Evolutionary conservation across 371 early-diverging fungal species (phyloP), one percentile per base, ranked within the genome.

Genomic region (Actinomortierella ambigua): DNA sequence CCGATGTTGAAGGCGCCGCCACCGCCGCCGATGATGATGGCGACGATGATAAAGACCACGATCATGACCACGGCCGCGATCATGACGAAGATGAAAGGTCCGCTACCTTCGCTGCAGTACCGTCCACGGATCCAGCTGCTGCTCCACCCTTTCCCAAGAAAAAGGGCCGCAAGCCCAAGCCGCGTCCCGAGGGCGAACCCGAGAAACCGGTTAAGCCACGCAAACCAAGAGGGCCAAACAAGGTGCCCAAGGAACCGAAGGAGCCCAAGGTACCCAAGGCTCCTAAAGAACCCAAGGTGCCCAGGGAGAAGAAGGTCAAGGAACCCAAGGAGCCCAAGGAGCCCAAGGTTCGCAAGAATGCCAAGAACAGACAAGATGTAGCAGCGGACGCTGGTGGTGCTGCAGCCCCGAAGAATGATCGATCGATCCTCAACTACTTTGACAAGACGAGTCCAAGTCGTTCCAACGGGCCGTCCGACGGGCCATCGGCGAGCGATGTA

Each of bases 341-440:
- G 46, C 46, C 46, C 17, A 20, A 46, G 22, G 18, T 24, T 18
- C 8, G 6, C 8, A 48, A 48, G 22, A 24, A 48, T 20, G 18
- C 22, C 1, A 48, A 48, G 20, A 48, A 9, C 8, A 48, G 22
- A 8, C 18, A 48, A 22, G 20, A 44, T 22, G 57, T 47, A n/a
- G 24, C 15, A 6, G 11, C 50, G 39, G 41, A 8, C n/a, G 50
- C 5, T 46, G 39, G 8, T 2, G 48, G 41, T 2, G 41, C 3
- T 29, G 7, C 39, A 4, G 49, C 22, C 24, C 1, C n/a, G 5
- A 69, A 60, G 44, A 4, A 53, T 15, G 61, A 69, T 4, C 63
- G 75, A 3, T 63, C 75, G n/a, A 73, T 73, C 55, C 75, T 73
- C 43, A 73, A 60, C 47, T 73, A 63, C 51, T 73, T 73, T 56